Evolutionary conservation across 140 eudicot species (phyloP).

Genomic region (Eryngium alpinum): DNA sequence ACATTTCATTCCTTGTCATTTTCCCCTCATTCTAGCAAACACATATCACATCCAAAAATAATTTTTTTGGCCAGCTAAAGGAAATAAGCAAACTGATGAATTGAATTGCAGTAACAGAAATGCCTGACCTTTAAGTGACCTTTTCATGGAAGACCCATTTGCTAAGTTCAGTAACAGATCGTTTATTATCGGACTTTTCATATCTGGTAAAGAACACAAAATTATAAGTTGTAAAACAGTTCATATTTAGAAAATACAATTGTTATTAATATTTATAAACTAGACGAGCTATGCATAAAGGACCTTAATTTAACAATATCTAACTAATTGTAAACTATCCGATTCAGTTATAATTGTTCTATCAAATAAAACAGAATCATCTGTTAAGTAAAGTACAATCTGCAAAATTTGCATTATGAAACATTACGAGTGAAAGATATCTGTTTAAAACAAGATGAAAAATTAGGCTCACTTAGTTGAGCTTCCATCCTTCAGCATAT

Average conservation of each 20-base stretch:
- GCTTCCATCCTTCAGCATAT: slow-evolving; percentile 78
- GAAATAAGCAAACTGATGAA: not conserved
- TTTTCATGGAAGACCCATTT: slow-evolving; percentile 11
- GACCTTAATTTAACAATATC: no score
- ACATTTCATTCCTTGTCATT: not conserved
- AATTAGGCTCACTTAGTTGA: slow-evolving; percentile 44
- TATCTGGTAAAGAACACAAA: not conserved
- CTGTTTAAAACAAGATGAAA: not conserved
- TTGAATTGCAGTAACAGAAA: not conserved
- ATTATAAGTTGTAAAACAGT: not conserved
- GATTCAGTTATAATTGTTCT: no score
- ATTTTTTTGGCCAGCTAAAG: not conserved
- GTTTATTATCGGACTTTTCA: not conserved
- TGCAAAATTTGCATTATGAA: no score
- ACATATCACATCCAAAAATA: not conserved
- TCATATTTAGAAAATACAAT: no score
- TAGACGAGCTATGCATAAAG: no score
- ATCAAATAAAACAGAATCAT: no score
- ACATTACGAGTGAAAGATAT: no score
- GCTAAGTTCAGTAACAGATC: slow-evolving; percentile 6
- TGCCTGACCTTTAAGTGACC: not conserved
- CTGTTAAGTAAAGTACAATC: no score
- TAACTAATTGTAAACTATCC: no score
- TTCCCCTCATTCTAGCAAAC: not conserved
- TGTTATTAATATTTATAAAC: no score